Conservation (phyloP, 2,329 filamentous ascomycete genomes). For the Apiospora rasikravindrae region DNA sequence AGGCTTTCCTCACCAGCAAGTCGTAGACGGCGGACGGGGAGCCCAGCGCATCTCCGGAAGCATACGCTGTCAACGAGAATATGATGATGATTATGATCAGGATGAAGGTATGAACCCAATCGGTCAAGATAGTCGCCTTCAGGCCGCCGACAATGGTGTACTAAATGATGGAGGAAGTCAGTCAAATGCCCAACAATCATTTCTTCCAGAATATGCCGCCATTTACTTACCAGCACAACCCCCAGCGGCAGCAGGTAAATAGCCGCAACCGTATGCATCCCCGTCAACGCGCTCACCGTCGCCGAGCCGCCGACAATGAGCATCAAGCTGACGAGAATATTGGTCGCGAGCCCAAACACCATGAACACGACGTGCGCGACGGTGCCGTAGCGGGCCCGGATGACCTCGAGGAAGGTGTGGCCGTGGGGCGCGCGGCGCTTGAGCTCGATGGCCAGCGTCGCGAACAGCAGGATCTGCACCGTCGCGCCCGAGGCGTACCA, state of each 20-base stretch:
- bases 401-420: constrained; percentile 83
- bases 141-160: background rate
- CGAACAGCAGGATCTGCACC: constrained; percentile 87
- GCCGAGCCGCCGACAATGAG: constrained; percentile 82
- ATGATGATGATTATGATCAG: constrained; percentile 84
- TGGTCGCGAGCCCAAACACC: constrained; percentile 81
- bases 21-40: constrained; percentile 82
- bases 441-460: constrained; percentile 86
- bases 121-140: constrained; percentile 86
- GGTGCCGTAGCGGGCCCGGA: constrained; percentile 77
- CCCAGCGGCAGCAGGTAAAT: constrained; percentile 84
- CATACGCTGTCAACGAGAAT: constrained; percentile 83
- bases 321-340: constrained; percentile 89
- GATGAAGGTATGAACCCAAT: constrained; percentile 86
- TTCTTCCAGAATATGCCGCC: background rate
- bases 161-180: background rate
- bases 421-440: constrained; percentile 88
- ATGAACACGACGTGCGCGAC: constrained; percentile 78
- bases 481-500: constrained; percentile 75
- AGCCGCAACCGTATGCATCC: constrained; percentile 78
- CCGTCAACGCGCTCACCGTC: constrained; percentile 73
- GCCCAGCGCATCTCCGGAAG: constrained; percentile 73
- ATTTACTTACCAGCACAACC: constrained; percentile 76
- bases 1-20: constrained; percentile 56
- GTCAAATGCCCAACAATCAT: background rate